Evolutionary conservation across 208 protist species (phyloP).

Genomic region (Trypanosoma brucei): DNA sequence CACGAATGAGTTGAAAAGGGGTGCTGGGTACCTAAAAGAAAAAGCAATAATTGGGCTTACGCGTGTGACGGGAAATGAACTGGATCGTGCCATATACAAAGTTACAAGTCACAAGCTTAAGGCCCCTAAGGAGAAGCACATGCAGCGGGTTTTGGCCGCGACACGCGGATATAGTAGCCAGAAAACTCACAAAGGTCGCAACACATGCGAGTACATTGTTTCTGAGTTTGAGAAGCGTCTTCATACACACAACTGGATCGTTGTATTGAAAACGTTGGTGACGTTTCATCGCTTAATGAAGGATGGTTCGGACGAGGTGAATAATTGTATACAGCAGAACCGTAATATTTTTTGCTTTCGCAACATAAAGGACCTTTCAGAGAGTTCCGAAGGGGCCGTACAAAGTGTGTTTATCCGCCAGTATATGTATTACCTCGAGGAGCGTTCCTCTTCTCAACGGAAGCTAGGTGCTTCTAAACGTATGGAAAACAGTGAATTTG

Average conservation of each 20-base stretch:
- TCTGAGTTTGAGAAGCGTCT: conserved; percentile 63
- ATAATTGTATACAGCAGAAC: conserved; percentile 43
- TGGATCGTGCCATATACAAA: conserved; percentile 72
- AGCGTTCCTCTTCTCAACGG: conserved; percentile 34
- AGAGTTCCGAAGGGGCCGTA: conserved; percentile 32
- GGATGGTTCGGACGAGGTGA: conserved; percentile 58
- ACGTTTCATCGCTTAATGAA: conserved; percentile 65
- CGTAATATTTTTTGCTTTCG: conserved; percentile 39
- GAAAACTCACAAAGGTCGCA: conserved; percentile 12
- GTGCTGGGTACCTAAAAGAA: conserved; percentile 77
- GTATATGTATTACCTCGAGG: conserved; percentile 61
- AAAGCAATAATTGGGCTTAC: conserved; percentile 72
- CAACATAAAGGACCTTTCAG: conserved; percentile 52
- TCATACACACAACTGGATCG: conserved; percentile 82
- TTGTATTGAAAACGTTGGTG: conserved; percentile 79
- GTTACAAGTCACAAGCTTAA: conserved; percentile 83
- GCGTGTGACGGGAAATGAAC: conserved; percentile 57
- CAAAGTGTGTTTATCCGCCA: conserved; percentile 62
- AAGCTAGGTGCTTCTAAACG: conserved; percentile 27
- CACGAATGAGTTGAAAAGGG: conserved; percentile 53
- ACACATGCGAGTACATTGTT: conserved; percentile 58
- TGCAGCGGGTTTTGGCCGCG: conserved; percentile 61
- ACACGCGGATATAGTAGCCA: conserved; percentile 53
- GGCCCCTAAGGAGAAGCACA: conserved; percentile 84
- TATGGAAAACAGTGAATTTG: conserved; percentile 54